phyloP scores from a whole-genome alignment of 257 asterid genomes.

The Nicotiana attenuata region DNA sequence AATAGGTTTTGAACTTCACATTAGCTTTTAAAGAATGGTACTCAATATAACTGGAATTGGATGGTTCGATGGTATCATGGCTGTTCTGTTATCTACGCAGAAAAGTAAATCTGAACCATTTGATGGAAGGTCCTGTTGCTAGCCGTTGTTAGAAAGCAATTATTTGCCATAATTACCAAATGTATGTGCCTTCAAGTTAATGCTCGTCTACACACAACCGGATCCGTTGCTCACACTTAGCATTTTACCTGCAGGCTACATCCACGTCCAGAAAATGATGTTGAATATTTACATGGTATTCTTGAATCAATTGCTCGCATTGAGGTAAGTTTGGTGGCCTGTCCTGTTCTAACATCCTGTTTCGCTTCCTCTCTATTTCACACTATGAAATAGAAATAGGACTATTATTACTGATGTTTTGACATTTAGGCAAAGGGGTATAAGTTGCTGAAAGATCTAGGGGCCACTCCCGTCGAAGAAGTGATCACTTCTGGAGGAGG shows the following conservation, averaged over 20 bases:
- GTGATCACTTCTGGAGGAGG: constrained; percentile 91
- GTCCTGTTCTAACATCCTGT: too few relatives aligned
- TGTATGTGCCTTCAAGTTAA: not conserved
- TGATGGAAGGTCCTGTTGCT: not conserved
- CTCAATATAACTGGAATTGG: not conserved
- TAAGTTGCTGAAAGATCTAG: constrained; percentile 61
- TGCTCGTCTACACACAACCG: not conserved
- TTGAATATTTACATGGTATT: constrained; percentile 73
- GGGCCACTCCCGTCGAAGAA: constrained; percentile 89
- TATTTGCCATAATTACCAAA: not conserved
- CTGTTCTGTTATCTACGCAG: not conserved
- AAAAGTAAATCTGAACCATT: too few relatives aligned
- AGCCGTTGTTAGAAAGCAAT: not conserved
- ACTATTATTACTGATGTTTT: not conserved
- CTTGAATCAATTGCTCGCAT: constrained; percentile 90
- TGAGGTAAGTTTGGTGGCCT: constrained; percentile 44
- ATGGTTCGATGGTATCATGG: not conserved
- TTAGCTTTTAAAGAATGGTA: not conserved
- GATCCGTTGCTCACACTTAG: not conserved
- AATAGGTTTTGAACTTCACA: not conserved
- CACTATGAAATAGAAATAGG: too few relatives aligned
- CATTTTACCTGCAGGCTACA: constrained; percentile 48
- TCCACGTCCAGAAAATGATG: constrained; percentile 83
- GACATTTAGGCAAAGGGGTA: constrained; percentile 68
- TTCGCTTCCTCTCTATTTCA: not conserved